A percentile compares a stretch with the other conserved stretches of the same genome.
These are phyloP conservation scores for Leucaena leucocephala DNA, from an alignment of 306 rosid genomes.

Conservation along the genomic window DNA sequence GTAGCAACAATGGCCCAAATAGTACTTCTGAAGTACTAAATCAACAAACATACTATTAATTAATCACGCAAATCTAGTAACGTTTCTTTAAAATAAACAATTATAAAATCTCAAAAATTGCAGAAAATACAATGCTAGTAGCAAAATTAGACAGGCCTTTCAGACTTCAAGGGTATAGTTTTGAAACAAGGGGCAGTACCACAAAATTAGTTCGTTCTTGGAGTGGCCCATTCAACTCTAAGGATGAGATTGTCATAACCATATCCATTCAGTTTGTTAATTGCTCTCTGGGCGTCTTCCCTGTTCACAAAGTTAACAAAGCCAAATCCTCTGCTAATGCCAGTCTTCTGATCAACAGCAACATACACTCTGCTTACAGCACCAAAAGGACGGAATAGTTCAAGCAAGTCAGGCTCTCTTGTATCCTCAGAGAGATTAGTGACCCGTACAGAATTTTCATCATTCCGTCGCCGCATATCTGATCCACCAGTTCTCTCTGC, in stretches of 20 bases:
- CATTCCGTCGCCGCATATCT: conserved; percentile 92
- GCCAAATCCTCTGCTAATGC: conserved; percentile 92
- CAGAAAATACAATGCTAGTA: not conserved
- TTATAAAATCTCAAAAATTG: conserved; percentile 2
- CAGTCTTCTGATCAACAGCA: conserved; percentile 85
- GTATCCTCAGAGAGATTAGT: conserved; percentile 97
- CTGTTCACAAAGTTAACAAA: conserved; percentile 92
- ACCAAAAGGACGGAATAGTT: conserved; percentile 94
- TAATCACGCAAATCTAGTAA: conserved; percentile 6
- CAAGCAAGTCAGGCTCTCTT: conserved; percentile 87
- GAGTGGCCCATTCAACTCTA: conserved; percentile 62
- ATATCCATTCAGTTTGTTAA: conserved; percentile 89
- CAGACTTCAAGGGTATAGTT: not conserved
- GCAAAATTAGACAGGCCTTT: conserved; percentile 31
- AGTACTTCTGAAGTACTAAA: conserved; percentile 10
- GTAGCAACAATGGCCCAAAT: conserved; percentile 6
- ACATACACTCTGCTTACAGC: conserved; percentile 88
- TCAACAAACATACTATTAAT: conserved; percentile 1
- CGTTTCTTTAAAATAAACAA: not conserved
- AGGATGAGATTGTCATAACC: conserved; percentile 78
- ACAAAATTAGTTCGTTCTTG: conserved; percentile 36
- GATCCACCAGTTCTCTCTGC: conserved; percentile 71
- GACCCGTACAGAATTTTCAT: conserved; percentile 93
- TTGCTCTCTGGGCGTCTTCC: conserved; percentile 94
- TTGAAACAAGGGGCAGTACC: not conserved